Evolutionary conservation across 1,284 basidiomycete genomes (phyloP).

Genomic region (Sporisorium exsertum): DNA sequence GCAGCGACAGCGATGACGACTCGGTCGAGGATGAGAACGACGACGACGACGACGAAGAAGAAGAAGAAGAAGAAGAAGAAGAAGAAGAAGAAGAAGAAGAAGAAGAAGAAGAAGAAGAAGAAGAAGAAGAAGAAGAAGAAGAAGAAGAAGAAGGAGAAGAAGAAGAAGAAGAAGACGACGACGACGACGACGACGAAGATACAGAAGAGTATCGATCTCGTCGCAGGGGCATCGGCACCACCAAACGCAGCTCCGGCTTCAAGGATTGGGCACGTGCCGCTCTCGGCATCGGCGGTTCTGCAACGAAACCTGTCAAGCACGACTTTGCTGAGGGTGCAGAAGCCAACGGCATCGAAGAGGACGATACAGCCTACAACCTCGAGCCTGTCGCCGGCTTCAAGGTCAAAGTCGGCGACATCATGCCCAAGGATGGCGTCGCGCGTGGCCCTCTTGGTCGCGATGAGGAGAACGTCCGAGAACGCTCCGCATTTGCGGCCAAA

Average conservation of each 20-base stretch:
- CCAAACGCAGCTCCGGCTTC: slow-evolving; percentile 58
- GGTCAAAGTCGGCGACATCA: slow-evolving; percentile 62
- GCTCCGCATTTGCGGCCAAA: slow-evolving; percentile 57
- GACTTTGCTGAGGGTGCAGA: slow-evolving; percentile 18
- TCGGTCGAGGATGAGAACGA: slow-evolving; percentile 14
- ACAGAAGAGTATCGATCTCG: slow-evolving; percentile 35
- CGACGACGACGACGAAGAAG: slow-evolving; percentile 15
- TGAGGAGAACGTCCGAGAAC: slow-evolving; percentile 30
- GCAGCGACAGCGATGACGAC: slow-evolving; percentile 5
- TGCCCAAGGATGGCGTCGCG: slow-evolving; percentile 61
- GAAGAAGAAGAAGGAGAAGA: slow-evolving; percentile 25
- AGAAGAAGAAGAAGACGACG: slow-evolving; percentile 29
- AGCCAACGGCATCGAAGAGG: slow-evolving; percentile 20
- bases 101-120: slow-evolving; percentile 35
- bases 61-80: slow-evolving; percentile 25
- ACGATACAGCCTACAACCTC: slow-evolving; percentile 50
- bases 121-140: slow-evolving; percentile 16
- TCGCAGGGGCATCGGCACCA: slow-evolving; percentile 51
- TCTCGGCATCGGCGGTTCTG: slow-evolving; percentile 49
- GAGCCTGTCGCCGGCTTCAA: slow-evolving; percentile 63
- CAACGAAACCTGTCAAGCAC: slow-evolving; percentile 13
- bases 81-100: slow-evolving; percentile 24
- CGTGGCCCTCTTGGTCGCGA: slow-evolving; percentile 65
- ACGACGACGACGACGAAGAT: slow-evolving; percentile 28
- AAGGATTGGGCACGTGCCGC: slow-evolving; percentile 67